Conservation (phyloP, 2,329 filamentous ascomycete species). For the Curvularia verruculosa region DNA sequence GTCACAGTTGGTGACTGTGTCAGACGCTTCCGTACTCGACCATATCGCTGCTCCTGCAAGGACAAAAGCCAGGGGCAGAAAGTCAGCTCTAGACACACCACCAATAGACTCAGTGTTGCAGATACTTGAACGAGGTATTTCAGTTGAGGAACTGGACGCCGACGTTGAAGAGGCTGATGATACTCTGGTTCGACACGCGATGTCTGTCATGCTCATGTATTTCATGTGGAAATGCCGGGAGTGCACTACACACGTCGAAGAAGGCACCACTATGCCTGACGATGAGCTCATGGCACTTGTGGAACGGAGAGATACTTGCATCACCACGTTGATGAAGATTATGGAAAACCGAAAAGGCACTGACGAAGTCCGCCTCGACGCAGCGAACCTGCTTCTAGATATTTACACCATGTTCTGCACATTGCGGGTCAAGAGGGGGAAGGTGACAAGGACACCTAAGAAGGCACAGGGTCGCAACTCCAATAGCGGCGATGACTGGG, state of each 20-base stretch:
- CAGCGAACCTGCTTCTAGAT: slow-evolving; percentile 80
- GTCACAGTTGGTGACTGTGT: slow-evolving; percentile 78
- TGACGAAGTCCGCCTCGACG: slow-evolving; percentile 77
- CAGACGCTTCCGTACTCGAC: slow-evolving; percentile 78
- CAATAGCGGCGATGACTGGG: slow-evolving; percentile 52
- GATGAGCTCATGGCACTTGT: slow-evolving; percentile 64
- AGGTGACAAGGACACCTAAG: slow-evolving; percentile 41
- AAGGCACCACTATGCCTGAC: slow-evolving; percentile 57
- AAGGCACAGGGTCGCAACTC: slow-evolving; percentile 30
- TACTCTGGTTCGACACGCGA: slow-evolving; percentile 74
- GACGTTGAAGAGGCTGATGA: slow-evolving; percentile 80
- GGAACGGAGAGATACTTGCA: slow-evolving; percentile 59
- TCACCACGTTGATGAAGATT: slow-evolving; percentile 56
- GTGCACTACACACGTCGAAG: slow-evolving; percentile 47
- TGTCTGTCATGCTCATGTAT: slow-evolving; percentile 81
- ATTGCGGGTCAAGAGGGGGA: slow-evolving; percentile 60
- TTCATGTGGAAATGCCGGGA: slow-evolving; percentile 89
- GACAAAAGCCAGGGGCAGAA: slow-evolving; percentile 33
- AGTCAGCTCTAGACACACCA: slow-evolving; percentile 45
- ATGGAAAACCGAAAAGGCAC: slow-evolving; percentile 63
- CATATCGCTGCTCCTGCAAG: slow-evolving; percentile 55
- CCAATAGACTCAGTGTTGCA: slow-evolving; percentile 73
- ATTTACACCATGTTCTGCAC: slow-evolving; percentile 80
- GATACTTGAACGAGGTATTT: slow-evolving; percentile 75
- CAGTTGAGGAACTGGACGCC: slow-evolving; percentile 67